Evolutionary conservation across 1,284 basidiomycete genomes (phyloP), one percentile per base, ranked within the genome.

Genomic region (Mycosarcoma maydis): DNA sequence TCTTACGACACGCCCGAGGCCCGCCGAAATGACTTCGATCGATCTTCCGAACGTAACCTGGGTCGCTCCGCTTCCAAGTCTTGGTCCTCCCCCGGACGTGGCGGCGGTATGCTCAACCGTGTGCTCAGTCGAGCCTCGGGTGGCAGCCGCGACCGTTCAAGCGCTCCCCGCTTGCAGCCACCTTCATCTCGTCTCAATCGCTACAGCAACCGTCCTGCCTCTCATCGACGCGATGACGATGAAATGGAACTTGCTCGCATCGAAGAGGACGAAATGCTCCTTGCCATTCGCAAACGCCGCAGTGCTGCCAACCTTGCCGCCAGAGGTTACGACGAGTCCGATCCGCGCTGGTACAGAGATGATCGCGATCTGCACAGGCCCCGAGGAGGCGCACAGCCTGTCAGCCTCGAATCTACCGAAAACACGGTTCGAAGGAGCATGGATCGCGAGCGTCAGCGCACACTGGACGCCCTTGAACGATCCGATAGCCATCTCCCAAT

Each of bases 241-340:
- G 66, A 64, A 29, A 51, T 51, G 30, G 60, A 70, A 16, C 60
- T 70, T 2, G 54, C 54, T 2, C 51, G 55, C 14, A 69, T 69
- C 55, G 66, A 69, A 29, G 66, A 69, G 39, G 67, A 70, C 36
- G 67, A 70, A 42, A 59, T 60, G 60, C 47, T 69, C 10, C 51
- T 59, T 26, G 66, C 59, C n/a, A 58, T 49, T 51, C 49, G 58
- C 40, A 62, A 51, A 43, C 66, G 59, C 39, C 49, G 49, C 50
- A 55, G 52, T 27, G 61, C 61, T n/a, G 61, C 55, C 66, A 50
- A 59, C 26, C 46, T 27, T 14, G 59, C 53, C n/a, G 47, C 51
- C 19, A 38, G 30, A 27, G 66, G 45, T 19, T 58, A 42, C 44
- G 52, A 62, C 23, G 40, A 69, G 37, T 50, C 46, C 24, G 66